Evolutionary conservation across 495 filamentous ascomycete genomes (phyloP).

Genomic region (Neurospora cerealis): DNA sequence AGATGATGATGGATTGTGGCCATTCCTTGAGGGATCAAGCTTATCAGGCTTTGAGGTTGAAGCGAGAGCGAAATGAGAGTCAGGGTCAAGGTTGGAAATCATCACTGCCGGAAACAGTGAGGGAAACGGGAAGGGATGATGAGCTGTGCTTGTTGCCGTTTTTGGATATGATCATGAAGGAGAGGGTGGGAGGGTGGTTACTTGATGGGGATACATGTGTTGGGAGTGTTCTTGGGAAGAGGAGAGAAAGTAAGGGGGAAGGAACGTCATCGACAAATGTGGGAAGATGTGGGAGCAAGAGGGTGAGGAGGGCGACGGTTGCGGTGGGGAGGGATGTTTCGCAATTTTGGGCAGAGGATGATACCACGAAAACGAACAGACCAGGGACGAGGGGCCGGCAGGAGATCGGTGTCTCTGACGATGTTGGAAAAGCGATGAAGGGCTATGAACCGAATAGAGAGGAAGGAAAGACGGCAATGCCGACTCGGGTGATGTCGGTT

Average conservation of each 20-base stretch:
- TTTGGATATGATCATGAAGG: not conserved
- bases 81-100: not conserved
- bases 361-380: not conserved
- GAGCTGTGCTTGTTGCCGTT: not conserved
- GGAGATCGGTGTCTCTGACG: not conserved
- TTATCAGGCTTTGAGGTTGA: not conserved
- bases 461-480: not conserved
- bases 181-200: not conserved
- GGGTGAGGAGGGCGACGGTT: not conserved
- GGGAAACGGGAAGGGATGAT: not conserved
- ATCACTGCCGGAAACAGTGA: not conserved
- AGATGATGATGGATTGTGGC: conserved; percentile 23
- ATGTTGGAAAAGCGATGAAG: not conserved
- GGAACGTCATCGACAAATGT: not conserved
- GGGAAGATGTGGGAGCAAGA: not conserved
- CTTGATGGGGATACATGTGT: not conserved
- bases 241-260: not conserved
- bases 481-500: not conserved
- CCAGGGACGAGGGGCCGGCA: not conserved
- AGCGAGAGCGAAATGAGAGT: not conserved
- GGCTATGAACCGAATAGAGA: not conserved
- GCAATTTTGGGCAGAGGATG: conserved; percentile 7
- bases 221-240: not conserved
- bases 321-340: conserved; percentile 1
- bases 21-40: conserved; percentile 9